phyloP scores from a whole-genome alignment of 2,329 filamentous ascomycete genomes.

The Fusarium sp. region DNA sequence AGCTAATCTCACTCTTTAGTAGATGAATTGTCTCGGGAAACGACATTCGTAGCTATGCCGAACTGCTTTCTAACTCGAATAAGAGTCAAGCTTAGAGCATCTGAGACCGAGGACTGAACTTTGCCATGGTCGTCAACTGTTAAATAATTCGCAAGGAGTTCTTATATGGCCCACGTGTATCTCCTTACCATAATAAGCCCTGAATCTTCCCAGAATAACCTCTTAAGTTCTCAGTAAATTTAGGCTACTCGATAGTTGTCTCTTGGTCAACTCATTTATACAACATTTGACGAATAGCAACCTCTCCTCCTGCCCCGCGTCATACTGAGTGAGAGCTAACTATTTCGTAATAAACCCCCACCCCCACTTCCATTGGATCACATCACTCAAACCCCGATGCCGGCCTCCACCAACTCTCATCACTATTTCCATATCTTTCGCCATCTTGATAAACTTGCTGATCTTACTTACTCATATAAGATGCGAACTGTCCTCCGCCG shows the following conservation, averaged over 20 bases:
- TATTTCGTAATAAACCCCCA: conserved; percentile 35
- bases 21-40: neutral
- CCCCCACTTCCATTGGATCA: conserved; percentile 34
- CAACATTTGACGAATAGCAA: conserved; percentile 18
- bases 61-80: neutral
- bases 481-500: conserved; percentile 39
- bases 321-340: neutral
- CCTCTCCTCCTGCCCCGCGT: conserved; percentile 27
- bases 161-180: neutral
- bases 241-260: neutral
- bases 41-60: neutral
- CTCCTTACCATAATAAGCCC: neutral
- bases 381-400: conserved; percentile 18
- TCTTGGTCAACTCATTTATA: conserved; percentile 3
- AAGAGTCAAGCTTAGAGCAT: neutral
- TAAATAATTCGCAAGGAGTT: neutral
- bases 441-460: neutral
- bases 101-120: neutral
- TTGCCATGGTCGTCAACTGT: neutral
- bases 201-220: neutral
- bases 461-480: neutral
- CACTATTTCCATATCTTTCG: conserved; percentile 7
- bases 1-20: conserved; percentile 9
- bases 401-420: conserved; percentile 19
- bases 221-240: neutral